Evolutionary conservation across 805 yeast genomes (phyloP), one percentile per base, ranked within the genome.

Genomic region (Barnettozyma siamensis): DNA sequence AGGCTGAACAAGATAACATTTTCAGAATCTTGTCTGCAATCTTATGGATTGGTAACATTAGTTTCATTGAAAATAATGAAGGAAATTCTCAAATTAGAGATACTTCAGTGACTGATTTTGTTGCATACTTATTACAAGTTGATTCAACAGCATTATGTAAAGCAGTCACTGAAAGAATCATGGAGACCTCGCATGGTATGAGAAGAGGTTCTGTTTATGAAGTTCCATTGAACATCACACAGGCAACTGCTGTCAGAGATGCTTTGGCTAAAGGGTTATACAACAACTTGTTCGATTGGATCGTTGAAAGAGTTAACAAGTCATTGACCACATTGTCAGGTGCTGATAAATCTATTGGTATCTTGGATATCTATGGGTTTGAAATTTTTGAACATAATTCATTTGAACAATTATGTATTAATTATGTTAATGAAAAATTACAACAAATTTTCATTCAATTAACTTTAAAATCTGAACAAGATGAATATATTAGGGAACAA

Each of bases 401-500:
- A 3, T 89, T 91, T 62, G 97, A 91, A 62, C 98, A 89, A 65
- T 73, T 89, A 49, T 89, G 97, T 67, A 89, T 89, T 69, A 89
- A 91, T 62, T 89, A 91, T 54, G 97, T 89, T 50, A 89, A 89
- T 64, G 98, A 89, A 64, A 91, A 91, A 65, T 72, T 91, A 52
- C 97, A 89, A 67, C 99, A 91, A 62, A 93, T 91, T 59, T 93
- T 93, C 57, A 93, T 93, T 60, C 95, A 93, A 63, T 73, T 93
- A 57, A 93, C 99, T 2, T 73, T 93, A 57, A 93, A 93, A 65
- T 85, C 97, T 0, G 99, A 93, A 66, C 99, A 93, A 68, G 99
- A 93, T 50, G 98, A 93, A 60, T 93, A 93, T 57, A 93, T 88
- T 28, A 83, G 85, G 52, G 99, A 93, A 64, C 85, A 88, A 64